Base-by-base conservation (phyloP, 2,329 filamentous ascomycete genomes). In the Dothidotthia symphoricarpi region DNA sequence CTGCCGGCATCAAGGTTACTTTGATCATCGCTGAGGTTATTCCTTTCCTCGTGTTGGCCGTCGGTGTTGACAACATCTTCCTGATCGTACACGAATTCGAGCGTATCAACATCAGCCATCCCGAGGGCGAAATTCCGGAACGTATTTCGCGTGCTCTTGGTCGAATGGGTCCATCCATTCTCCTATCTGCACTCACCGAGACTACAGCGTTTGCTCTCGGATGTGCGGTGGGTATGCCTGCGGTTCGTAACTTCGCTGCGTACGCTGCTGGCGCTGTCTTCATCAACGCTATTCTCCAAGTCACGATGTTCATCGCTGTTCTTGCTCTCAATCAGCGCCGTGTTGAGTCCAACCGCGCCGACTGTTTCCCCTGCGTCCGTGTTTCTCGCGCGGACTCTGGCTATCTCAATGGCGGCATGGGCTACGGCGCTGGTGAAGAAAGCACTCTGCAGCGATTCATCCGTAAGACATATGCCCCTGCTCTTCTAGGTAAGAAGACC, bases 21-120 rank as follows among this genome's bases (percentile, higher is more conserved):
- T 74, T 98, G 51, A 98, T 98, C 59, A 98, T 98, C 45, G 91
- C 94, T 4, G 93, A 98, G 63, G 93, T 98, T 45, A 98, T 98
- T 49, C 93, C 93, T 0, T 98, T 98, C 68, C 83, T 98, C 49
- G 91, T 98, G 8, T 73, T 98, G 14, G 93, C 93, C 10, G 90
- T 98, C 17, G 93, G 93, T 30, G 94, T 98, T 3, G 93, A 98
- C 75, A 98, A 98, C 61, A 97, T 98, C 57, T 98, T 98, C 71
- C 74, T 98, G 39, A 95, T 98, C 42, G 93, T 98, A 1, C 93
- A 98, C 67, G 93, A 98, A 67, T 95, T 98, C 43, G 93, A 98
- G 63, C 80, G 93, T 19, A 86, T 96, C 62, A 98, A 98, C 58
- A 72, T 89, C 53, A 95, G 85, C 64, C 86, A 95, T 57, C 88